Evolutionary conservation across 108 stramenopile genomes (phyloP).

Genomic region (Aurantiochytrium sp.): DNA sequence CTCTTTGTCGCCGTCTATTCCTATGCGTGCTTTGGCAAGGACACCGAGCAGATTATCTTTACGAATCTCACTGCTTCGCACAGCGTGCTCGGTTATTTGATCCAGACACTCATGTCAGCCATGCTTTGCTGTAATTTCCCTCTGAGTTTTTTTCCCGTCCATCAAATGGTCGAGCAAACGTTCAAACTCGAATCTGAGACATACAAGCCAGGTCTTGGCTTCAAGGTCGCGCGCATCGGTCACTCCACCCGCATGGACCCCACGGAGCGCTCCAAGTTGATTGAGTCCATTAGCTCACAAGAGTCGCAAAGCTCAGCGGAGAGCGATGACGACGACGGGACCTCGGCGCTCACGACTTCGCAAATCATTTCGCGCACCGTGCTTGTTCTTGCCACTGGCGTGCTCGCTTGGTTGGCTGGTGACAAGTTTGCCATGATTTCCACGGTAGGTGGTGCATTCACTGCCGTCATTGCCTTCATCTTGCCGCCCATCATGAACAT

Average conservation of each 20-base stretch:
- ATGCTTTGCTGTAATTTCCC: constrained; percentile 8
- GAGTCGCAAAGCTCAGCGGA: neutral
- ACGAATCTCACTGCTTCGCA: neutral
- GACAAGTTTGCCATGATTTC: neutral
- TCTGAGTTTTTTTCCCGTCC: neutral
- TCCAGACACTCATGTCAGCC: neutral
- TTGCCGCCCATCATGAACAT: neutral
- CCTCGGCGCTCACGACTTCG: neutral
- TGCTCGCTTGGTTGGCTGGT: neutral
- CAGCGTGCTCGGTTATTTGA: neutral
- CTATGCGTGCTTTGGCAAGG: neutral
- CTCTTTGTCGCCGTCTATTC: neutral
- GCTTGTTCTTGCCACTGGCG: neutral
- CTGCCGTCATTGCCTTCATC: neutral
- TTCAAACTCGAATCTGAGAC: neutral
- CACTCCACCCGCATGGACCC: neutral
- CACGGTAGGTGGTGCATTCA: neutral
- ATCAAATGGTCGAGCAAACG: neutral
- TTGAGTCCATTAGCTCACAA: neutral
- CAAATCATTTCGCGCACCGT: neutral
- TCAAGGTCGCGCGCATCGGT: neutral
- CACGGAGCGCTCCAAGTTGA: neutral
- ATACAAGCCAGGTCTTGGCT: neutral
- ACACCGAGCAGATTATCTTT: constrained; percentile 10
- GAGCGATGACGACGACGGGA: neutral